Base-by-base conservation (phyloP, 2,329 filamentous ascomycete species). In the Penicillium sp. region DNA sequence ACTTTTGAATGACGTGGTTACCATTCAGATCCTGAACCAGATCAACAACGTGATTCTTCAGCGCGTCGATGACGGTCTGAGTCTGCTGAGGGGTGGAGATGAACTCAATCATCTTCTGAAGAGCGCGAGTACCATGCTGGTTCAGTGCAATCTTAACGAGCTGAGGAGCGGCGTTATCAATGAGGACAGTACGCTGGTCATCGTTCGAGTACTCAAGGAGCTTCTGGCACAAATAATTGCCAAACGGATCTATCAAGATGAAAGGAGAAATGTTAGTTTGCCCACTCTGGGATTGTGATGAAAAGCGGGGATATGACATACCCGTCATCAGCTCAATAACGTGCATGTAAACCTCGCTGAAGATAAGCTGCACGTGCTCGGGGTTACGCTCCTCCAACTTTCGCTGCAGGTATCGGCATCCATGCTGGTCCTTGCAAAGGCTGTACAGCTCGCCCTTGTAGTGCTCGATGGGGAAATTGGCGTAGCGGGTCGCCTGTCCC, bases 81-180 rank as follows among this genome's bases (percentile, higher is more conserved):
- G 94, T 90, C 78, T 99, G 95, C 71, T 90, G 88, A 3, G 88
- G 84, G 28, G 91, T 96, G 54, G 89, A 90, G 71, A 99, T 91
- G 75, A 91, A 96, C 78, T 99, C 95, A 67, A 99, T 99, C 95
- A 99, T 99, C 84, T 98, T 99, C 81, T 99, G 95, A 60, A 99
- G 81, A 63, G 95, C 95, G 55, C 95, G 88, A 60, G 95, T 99
- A 67, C 95, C 95, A 75, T 99, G 95, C 80, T 97, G 94, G 78
- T 99, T 98, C 61, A 98, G 82, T 28, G 95, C 95, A 72, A 99
- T 97, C 69, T 89, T 89, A 25, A 96, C 92, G 83, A 99, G 91
- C 64, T 94, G 88, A 55, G 88, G 85, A 17, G 92, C 87, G 42
- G 95, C 92, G 69, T 96, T 96, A 76, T 93, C 88, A 69, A 99